phyloP scores from a whole-genome alignment of 768 basidiomycete genomes.

The Paxillus rubicundulus region DNA sequence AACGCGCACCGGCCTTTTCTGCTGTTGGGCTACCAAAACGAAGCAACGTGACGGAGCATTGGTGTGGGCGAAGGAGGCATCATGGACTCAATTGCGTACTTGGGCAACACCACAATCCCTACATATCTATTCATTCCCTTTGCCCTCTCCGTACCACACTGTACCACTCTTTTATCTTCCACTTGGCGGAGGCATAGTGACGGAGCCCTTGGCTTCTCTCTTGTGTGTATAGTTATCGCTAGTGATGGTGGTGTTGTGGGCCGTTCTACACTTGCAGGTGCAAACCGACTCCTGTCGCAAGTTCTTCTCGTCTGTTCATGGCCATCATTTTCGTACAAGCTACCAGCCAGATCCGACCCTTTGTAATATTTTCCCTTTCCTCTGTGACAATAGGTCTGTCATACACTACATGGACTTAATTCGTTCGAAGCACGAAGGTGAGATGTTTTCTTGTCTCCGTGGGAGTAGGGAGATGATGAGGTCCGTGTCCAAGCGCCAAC shows the following conservation, averaged over 20 bases:
- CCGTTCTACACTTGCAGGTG: background rate
- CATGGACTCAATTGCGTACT: conserved; percentile 24
- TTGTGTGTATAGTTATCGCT: conserved; percentile 1
- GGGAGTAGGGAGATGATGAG: no score
- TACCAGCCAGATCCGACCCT: background rate
- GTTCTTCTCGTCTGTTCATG: conserved; percentile 4
- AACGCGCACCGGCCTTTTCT: conserved; percentile 10
- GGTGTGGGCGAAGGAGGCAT: conserved; percentile 12
- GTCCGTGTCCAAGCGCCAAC: no score
- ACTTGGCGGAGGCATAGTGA: conserved; percentile 5
- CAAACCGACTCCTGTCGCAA: background rate
- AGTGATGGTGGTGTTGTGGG: conserved; percentile 3
- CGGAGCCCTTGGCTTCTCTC: conserved; percentile 4
- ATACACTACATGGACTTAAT: conserved; percentile 7
- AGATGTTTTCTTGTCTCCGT: no score
- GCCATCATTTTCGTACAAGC: conserved; percentile 1
- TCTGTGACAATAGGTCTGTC: conserved; percentile 12
- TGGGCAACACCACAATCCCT: conserved; percentile 22
- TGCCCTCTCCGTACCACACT: conserved; percentile 15
- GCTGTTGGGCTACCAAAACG: conserved; percentile 9
- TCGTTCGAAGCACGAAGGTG: background rate
- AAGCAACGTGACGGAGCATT: conserved; percentile 14
- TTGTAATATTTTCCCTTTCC: background rate
- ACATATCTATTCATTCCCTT: conserved; percentile 34
- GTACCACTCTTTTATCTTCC: conserved; percentile 16